Evolutionary conservation across 345 rosid genomes (phyloP).

Genomic region (Xanthoceras sorbifolium): DNA sequence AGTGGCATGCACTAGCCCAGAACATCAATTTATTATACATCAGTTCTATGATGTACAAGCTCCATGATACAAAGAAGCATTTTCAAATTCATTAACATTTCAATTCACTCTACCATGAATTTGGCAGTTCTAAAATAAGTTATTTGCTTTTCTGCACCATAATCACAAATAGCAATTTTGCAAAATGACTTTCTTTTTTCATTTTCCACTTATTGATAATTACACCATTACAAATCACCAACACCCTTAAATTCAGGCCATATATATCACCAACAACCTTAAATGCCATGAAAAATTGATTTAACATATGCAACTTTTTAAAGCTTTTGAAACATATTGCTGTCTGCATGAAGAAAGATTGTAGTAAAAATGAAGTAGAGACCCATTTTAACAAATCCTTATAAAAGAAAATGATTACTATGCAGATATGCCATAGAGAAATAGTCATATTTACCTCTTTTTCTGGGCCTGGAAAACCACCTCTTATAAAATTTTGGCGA

Average conservation of each 20-base stretch:
- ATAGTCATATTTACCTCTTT: constrained; percentile 63
- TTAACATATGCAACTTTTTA: background rate
- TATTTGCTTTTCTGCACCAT: no score
- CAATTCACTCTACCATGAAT: background rate
- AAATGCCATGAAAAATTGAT: background rate
- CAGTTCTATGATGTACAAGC: background rate
- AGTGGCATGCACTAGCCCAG: constrained; percentile 1
- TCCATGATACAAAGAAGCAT: background rate
- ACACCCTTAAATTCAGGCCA: no score
- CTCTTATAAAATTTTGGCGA: constrained; percentile 81
- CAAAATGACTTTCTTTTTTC: background rate
- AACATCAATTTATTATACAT: background rate
- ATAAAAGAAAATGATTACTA: background rate
- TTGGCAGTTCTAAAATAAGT: constrained; percentile 3
- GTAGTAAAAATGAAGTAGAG: background rate
- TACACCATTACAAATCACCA: background rate
- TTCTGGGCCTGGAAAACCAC: constrained; percentile 88
- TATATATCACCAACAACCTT: background rate
- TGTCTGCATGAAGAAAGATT: background rate
- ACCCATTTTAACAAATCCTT: constrained; percentile 3
- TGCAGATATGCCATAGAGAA: background rate
- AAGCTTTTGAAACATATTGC: background rate
- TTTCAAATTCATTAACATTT: background rate
- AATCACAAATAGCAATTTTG: no score
- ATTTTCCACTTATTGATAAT: background rate